Evolutionary conservation across 768 basidiomycete genomes (phyloP), one percentile per base, ranked within the genome.

Genomic region (Hortiboletus campestris): DNA sequence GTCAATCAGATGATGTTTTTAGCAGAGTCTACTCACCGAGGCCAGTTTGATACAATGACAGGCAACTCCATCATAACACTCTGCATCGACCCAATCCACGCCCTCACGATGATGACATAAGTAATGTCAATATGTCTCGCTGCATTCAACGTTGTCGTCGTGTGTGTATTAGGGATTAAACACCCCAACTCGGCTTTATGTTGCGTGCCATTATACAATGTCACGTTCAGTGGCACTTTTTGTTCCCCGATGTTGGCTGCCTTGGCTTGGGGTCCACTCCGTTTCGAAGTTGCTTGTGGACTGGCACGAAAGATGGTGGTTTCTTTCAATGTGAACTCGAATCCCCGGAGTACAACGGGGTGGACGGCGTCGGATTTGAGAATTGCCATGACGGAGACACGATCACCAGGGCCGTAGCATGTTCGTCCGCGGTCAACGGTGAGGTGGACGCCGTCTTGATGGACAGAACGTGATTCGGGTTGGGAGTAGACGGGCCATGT

Each of bases 401-500:
- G 83, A 72, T 96, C 94, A 6, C 88, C 89, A 1, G 94, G 91
- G 2, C 92, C 92, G 62, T 87, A 93, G 63, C 94, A 95, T 8
- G 87, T 87, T 55, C 83, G 79, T 25, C 78, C 78, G 36, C 94
- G 86, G 28, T 89, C 84, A 19, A 94, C 86, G 42, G 80, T 83
- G 57, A 97, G 82, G 22, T 80, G 85, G 17, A 93, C 79, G 28
- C 85, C 86, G 4, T 91, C 86, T 58, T 85, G 82, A 3, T 76
- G 64, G 17, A 83, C 72, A 16, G 81, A 78, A n/a, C 90, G 86
- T 34, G 78, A 79, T 63, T 93, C 89, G 12, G 82, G 81, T 66
- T 92, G 89, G 46, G 82, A 82, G 66, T 93, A 96, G 31, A 95
- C 81, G 3, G 94, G 94, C 94, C 94, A 97, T 1, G 91, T 87